Conservation (phyloP, 2,329 filamentous ascomycete genomes). For the Neurospora sp. region DNA sequence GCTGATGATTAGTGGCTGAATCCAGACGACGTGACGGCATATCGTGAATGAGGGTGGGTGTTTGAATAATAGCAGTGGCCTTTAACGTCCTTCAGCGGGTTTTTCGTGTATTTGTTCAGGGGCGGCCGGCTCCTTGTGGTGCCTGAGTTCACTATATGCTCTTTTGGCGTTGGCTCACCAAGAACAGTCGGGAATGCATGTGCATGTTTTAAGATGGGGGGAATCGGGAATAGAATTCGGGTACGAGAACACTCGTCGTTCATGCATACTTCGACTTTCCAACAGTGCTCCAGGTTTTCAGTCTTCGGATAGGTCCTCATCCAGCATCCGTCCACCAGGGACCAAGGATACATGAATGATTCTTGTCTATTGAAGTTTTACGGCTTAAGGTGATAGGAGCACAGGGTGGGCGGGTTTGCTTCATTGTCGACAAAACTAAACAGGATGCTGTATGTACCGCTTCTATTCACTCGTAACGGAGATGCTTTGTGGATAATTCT, state of each 20-base stretch:
- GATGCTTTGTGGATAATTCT: too few species aligned
- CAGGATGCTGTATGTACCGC: background rate
- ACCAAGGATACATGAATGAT: background rate
- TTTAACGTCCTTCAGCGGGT: background rate
- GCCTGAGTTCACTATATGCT: background rate
- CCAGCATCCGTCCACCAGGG: background rate
- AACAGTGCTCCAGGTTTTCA: background rate
- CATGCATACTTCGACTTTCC: background rate
- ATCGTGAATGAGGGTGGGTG: background rate
- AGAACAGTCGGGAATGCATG: background rate
- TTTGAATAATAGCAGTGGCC: background rate
- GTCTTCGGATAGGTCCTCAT: background rate
- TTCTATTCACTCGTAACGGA: too few species aligned
- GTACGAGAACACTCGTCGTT: background rate
- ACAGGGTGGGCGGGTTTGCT: background rate
- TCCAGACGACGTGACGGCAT: background rate
- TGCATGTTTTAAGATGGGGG: background rate
- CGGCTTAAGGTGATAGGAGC: background rate
- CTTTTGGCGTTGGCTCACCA: background rate
- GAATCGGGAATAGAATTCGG: background rate
- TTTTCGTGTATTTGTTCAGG: background rate
- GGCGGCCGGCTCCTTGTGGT: background rate
- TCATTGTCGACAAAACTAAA: background rate
- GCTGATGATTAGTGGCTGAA: slow-evolving; percentile 5
- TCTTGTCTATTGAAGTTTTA: background rate